Evolutionary conservation across 805 yeast genomes (phyloP).

Genomic region (Candida maltosa): DNA sequence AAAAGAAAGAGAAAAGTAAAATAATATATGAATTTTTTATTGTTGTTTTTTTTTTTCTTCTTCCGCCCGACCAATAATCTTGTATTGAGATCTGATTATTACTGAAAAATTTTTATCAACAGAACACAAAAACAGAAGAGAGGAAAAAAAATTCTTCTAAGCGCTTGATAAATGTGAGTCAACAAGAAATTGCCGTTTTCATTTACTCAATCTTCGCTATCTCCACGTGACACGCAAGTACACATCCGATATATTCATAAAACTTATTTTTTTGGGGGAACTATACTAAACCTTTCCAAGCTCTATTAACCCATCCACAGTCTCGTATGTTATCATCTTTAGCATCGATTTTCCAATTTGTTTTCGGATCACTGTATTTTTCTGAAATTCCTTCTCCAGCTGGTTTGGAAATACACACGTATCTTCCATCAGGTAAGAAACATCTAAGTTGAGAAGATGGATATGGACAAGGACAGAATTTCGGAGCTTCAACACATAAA

Average conservation of each 20-base stretch:
- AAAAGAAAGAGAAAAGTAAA: constrained; percentile 1
- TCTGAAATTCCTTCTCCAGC: constrained; percentile 36
- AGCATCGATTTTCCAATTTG: constrained; percentile 49
- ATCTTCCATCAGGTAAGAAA: constrained; percentile 63
- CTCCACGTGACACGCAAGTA: constrained; percentile 4
- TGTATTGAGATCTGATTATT: no score
- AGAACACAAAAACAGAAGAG: constrained; percentile 1
- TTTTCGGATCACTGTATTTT: constrained; percentile 36
- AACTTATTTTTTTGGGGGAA: neutral
- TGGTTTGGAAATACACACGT: constrained; percentile 82
- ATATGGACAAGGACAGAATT: constrained; percentile 87
- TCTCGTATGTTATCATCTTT: constrained; percentile 56
- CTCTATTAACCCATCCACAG: constrained; percentile 81
- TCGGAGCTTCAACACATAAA: constrained; percentile 64
- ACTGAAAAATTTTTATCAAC: no score
- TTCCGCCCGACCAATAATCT: no score
- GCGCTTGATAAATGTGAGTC: constrained; percentile 4
- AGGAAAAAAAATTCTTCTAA: no score
- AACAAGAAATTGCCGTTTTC: no score
- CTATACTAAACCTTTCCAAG: constrained; percentile 51
- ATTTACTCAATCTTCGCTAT: no score
- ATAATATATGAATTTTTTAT: neutral
- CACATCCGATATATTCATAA: neutral
- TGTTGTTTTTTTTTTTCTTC: neutral
- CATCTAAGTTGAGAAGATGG: constrained; percentile 86